A percentile compares a stretch with the other conserved stretches of the same genome.
Conservation (phyloP, 176 grass and related monocot species). For the Cocos nucifera region DNA sequence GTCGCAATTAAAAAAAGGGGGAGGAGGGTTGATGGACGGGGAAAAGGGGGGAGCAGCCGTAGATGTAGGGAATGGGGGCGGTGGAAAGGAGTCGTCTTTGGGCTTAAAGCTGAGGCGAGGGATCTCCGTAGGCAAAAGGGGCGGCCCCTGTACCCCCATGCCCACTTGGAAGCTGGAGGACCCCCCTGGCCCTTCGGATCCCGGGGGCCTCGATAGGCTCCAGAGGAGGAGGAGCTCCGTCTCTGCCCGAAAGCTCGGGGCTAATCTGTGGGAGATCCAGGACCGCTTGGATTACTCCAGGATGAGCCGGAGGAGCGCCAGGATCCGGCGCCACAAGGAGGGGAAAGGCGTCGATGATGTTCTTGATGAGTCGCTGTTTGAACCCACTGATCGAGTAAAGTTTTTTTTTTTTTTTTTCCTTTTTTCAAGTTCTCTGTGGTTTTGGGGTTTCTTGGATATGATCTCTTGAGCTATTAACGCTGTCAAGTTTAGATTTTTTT, state of each 20-base stretch:
- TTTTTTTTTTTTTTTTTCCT: neutral
- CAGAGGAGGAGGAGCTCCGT: slow-evolving; percentile 37
- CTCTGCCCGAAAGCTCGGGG: slow-evolving; percentile 83
- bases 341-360: neutral
- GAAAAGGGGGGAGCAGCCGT: slow-evolving; percentile 28
- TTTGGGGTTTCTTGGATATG: too few species aligned
- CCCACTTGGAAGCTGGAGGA: slow-evolving; percentile 72
- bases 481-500: too few species aligned
- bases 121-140: slow-evolving; percentile 29
- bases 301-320: slow-evolving; percentile 2
- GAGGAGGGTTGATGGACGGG: slow-evolving; percentile 28
- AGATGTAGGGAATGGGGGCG: slow-evolving; percentile 13
- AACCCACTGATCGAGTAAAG: slow-evolving; percentile 47
- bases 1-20: neutral
- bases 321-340: slow-evolving; percentile 39
- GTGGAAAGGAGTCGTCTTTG: slow-evolving; percentile 23
- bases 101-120: slow-evolving; percentile 20
- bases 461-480: too few species aligned
- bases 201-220: slow-evolving; percentile 2
- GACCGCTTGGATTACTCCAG: slow-evolving; percentile 1
- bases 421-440: too few species aligned
- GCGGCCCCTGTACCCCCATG: slow-evolving; percentile 40
- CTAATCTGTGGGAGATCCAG: slow-evolving; percentile 96
- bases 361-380: neutral
- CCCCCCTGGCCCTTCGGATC: slow-evolving; percentile 11